phyloP scores from a whole-genome alignment of 2,329 filamentous ascomycete species.

The Sclerotinia sclerotiorum region DNA sequence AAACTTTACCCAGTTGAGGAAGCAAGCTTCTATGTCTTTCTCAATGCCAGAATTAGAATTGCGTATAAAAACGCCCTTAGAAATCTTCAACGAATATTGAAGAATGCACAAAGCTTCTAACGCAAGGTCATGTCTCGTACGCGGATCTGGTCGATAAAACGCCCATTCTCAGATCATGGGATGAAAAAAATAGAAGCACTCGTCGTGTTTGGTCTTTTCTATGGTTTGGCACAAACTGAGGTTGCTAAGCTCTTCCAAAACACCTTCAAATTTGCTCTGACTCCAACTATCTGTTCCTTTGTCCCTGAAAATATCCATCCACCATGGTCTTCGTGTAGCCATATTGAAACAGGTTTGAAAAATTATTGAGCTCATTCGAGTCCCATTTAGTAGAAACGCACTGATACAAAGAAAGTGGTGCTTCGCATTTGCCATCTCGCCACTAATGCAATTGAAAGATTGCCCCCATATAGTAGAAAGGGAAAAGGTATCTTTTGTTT shows the following conservation, averaged over 20 bases:
- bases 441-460: background rate
- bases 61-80: no score
- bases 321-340: background rate
- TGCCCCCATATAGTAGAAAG: background rate
- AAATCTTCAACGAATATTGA: background rate
- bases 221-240: background rate
- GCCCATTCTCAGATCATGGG: background rate
- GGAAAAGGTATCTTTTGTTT: background rate
- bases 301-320: background rate
- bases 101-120: background rate
- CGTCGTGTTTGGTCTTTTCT: no score
- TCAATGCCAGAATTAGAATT: no score
- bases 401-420: background rate
- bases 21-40: no score
- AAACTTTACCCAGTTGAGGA: no score
- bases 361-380: background rate
- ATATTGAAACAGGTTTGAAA: background rate
- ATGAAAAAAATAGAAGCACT: background rate
- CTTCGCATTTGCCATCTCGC: background rate
- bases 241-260: background rate
- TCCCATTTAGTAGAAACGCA: background rate
- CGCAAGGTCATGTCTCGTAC: background rate
- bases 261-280: background rate
- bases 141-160: background rate
- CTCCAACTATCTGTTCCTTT: background rate